A percentile compares a stretch with the other conserved stretches of the same genome.
Conservation (phyloP, 148 eudicot species). For the Pouteria glomerata region DNA sequence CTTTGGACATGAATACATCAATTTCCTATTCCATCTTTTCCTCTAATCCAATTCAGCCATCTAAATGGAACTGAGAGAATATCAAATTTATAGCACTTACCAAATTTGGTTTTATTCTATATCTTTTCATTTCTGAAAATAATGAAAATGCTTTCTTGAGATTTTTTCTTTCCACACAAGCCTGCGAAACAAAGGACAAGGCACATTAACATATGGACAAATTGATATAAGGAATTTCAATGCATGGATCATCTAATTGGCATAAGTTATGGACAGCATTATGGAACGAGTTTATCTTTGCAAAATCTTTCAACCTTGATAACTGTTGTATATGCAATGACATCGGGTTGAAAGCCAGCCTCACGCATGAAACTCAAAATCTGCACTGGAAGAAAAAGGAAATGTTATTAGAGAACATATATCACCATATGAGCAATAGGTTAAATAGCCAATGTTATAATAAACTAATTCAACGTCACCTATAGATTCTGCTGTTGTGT, state of each 20-base stretch:
- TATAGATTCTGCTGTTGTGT: neutral
- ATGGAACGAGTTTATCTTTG: neutral
- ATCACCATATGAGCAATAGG: neutral
- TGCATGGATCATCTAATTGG: neutral
- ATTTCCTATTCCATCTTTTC: neutral
- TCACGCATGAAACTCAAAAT: constrained; percentile 68
- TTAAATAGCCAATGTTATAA: neutral
- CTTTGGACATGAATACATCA: neutral
- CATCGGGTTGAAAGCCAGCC: constrained; percentile 77
- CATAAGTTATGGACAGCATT: neutral
- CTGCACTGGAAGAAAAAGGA: constrained; percentile 45
- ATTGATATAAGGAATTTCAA: neutral
- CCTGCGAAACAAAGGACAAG: constrained; percentile 37
- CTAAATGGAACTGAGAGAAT: neutral
- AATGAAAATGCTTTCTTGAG: constrained; percentile 63
- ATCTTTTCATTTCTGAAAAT: constrained; percentile 77
- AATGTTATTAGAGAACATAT: constrained; percentile 11
- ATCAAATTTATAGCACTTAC: constrained; percentile 28
- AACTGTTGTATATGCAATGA: constrained; percentile 76
- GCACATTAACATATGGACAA: constrained; percentile 4
- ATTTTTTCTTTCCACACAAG: constrained; percentile 58
- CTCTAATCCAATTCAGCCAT: neutral
- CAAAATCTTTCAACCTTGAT: constrained; percentile 58
- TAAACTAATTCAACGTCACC: constrained; percentile 6
- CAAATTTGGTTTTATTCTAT: constrained; percentile 75